These are phyloP conservation scores for Discostella stelligera DNA, from an alignment of 352 stramenopile genomes.

Conservation along the genomic window DNA sequence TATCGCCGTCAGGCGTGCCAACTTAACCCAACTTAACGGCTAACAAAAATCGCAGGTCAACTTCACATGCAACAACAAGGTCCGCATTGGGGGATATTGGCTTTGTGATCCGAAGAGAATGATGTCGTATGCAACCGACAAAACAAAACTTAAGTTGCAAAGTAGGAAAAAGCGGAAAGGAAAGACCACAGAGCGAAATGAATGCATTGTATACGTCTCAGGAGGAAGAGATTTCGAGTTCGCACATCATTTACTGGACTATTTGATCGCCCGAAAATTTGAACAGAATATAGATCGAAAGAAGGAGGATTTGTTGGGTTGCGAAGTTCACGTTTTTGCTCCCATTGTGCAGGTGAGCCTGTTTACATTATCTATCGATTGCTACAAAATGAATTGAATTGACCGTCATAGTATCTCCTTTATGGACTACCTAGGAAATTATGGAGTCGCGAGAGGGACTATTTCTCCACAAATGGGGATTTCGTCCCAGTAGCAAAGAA, in stretches of 20 bases:
- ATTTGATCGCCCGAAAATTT: slow-evolving; percentile 1
- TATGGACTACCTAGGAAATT: background rate
- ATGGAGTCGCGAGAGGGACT: slow-evolving; percentile 18
- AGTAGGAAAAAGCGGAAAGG: slow-evolving; percentile 1
- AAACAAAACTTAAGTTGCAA: background rate
- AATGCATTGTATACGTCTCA: slow-evolving; percentile 35
- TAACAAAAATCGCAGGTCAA: slow-evolving; percentile 3
- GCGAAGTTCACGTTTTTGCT: slow-evolving; percentile 39
- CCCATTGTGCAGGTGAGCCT: slow-evolving; percentile 12
- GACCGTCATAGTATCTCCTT: background rate
- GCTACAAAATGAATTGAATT: background rate
- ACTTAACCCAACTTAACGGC: background rate
- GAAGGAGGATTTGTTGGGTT: slow-evolving; percentile 6
- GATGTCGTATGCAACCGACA: slow-evolving; percentile 18
- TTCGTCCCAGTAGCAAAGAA: slow-evolving; percentile 23
- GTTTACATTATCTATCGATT: background rate
- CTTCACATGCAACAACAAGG: slow-evolving; percentile 29
- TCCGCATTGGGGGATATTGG: slow-evolving; percentile 28
- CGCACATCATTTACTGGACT: slow-evolving; percentile 22
- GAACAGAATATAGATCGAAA: slow-evolving; percentile 9
- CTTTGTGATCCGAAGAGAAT: slow-evolving; percentile 35
- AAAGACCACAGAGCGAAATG: background rate
- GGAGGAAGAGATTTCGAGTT: slow-evolving; percentile 36
- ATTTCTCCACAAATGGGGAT: slow-evolving; percentile 32
- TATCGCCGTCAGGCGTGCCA: background rate